Conservation (phyloP, 2,329 filamentous ascomycete species). For the Meredithiella fracta region DNA sequence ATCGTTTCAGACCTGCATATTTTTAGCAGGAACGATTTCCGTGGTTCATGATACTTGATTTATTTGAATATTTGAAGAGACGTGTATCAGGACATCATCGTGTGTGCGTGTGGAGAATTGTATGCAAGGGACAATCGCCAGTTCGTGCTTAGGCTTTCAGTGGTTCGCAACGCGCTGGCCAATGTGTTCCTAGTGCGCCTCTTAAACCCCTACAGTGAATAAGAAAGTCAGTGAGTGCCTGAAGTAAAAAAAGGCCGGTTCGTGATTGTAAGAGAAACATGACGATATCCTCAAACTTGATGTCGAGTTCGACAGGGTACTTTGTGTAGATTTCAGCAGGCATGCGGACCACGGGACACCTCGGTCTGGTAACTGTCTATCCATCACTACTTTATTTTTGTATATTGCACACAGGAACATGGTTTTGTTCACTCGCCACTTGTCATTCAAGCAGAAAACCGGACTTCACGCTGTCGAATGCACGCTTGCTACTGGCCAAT, state of each 20-base stretch:
- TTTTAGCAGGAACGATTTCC: neutral
- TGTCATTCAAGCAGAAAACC: too few species aligned
- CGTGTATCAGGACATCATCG: neutral
- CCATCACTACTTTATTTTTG: too few species aligned
- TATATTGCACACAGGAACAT: too few species aligned
- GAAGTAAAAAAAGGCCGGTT: neutral
- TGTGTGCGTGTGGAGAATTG: neutral
- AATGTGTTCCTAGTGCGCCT: neutral
- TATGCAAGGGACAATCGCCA: neutral
- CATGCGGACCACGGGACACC: too few species aligned
- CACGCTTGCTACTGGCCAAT: too few species aligned
- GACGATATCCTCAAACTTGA: neutral
- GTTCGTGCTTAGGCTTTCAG: neutral
- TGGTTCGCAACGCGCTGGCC: neutral
- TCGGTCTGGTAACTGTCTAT: too few species aligned
- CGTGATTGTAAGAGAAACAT: neutral
- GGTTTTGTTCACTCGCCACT: too few species aligned
- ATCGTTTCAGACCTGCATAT: neutral
- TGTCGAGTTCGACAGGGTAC: too few species aligned
- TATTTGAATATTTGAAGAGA: too few species aligned
- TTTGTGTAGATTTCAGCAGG: too few species aligned
- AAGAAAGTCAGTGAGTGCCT: neutral
- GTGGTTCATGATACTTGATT: neutral
- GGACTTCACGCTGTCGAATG: too few species aligned
- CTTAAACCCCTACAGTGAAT: neutral